Base-by-base conservation (phyloP, 2,329 filamentous ascomycete species). In the Aspergillus fijiensis region DNA sequence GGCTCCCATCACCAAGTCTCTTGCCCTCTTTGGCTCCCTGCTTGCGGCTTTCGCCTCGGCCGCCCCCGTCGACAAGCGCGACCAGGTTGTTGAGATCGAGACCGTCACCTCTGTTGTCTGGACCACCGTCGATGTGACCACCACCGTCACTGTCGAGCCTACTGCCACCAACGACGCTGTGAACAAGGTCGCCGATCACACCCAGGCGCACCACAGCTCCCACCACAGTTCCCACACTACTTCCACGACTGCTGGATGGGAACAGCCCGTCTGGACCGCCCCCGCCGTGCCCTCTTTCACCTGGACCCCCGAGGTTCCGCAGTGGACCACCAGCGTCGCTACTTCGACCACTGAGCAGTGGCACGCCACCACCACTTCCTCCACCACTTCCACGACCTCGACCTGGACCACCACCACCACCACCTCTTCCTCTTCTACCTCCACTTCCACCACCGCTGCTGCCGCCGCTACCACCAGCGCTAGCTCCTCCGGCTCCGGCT, bases 121-220 rank as follows among this genome's bases (percentile, higher is more conserved):
- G 66, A 79, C 80, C 57, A 85, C 81, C 48, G 71, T 85, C 53
- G 73, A 77, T 55, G 72, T 81, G 59, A 81, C 79, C 60, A 78
- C 76, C 63, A 83, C 81, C 60, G 63, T 85, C 70, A 82, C 77
- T 68, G 59, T 71, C 62, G 69, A 69, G 63, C 56, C 70, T 35
- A 60, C 66, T 51, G 59, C 66, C 47, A 51, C 63, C 45, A 60
- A 58, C 54, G 53, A 66, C 10, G 65, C 70, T 45, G 68, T 63
- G 57, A 51, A 62, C 9, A n/a, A 29, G 39, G 39, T 19, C 16
- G 39, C 39, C 47, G 35, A 55, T 5, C 27, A 53, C 29, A 19
- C 50, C 25, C 23, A 62, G 55, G 21, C 27, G 3, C 42, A 58
- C 42, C 56, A 57, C 55, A 55, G 65, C n/a, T 65, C 70, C 39